Evolutionary conservation across 164 flowering plant species (phyloP).

Genomic region (Kalanchoe fedtschenkoi): DNA sequence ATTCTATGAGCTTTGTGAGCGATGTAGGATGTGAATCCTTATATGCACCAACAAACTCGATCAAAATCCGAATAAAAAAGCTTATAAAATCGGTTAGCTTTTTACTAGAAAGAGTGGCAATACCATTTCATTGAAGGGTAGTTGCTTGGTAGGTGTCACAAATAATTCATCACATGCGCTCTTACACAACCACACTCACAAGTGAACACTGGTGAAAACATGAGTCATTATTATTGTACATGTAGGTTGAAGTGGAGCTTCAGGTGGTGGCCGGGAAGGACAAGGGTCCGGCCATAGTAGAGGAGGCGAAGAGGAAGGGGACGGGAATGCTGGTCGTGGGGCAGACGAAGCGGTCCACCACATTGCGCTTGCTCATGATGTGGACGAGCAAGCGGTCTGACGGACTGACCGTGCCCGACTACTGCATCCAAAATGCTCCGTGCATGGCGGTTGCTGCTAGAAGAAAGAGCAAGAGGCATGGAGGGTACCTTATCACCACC

Average conservation of each 20-base stretch:
- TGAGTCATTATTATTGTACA: too few species aligned
- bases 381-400: slow-evolving; percentile 37
- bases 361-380: slow-evolving; percentile 58
- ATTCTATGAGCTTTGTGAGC: too few species aligned
- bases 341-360: slow-evolving; percentile 50
- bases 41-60: too few species aligned
- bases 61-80: too few species aligned
- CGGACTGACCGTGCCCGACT: slow-evolving; percentile 46
- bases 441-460: slow-evolving; percentile 77
- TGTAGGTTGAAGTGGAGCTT: slow-evolving; percentile 50
- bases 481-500: slow-evolving; percentile 70
- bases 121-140: too few species aligned
- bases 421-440: slow-evolving; percentile 55
- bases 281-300: slow-evolving; percentile 62
- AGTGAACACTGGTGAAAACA: too few species aligned
- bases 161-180: background rate
- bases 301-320: slow-evolving; percentile 55
- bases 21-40: too few species aligned
- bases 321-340: slow-evolving; percentile 62
- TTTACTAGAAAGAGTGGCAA: too few species aligned
- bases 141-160: too few species aligned
- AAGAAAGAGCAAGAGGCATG: slow-evolving; percentile 49
- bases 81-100: too few species aligned
- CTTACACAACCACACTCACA: too few species aligned
- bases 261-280: slow-evolving; percentile 59